Percentiles rank a stretch among this genome's conserved stretches.
Conservation (phyloP, 2,329 filamentous ascomycete genomes). For the Trichoderma breve region DNA sequence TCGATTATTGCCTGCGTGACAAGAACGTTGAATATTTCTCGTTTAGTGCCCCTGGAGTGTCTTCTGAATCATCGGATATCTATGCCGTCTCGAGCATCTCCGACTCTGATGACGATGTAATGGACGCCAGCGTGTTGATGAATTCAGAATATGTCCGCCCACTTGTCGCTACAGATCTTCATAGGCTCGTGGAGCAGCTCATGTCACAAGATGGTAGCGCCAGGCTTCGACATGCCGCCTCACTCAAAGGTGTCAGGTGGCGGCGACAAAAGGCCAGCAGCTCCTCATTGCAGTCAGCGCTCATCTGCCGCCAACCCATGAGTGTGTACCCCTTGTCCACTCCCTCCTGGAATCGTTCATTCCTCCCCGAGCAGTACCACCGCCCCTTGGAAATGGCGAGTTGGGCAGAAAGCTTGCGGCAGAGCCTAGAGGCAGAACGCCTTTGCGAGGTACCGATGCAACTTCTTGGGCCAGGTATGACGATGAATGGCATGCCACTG, state of each 20-base stretch:
- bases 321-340: background rate
- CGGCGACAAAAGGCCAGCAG: slow-evolving; percentile 40
- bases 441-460: slow-evolving; percentile 21
- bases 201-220: slow-evolving; percentile 76
- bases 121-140: slow-evolving; percentile 95
- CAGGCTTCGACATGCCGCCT: slow-evolving; percentile 78
- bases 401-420: slow-evolving; percentile 39
- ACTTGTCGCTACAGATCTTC: slow-evolving; percentile 71
- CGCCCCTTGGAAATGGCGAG: slow-evolving; percentile 35
- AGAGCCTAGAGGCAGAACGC: slow-evolving; percentile 37
- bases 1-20: slow-evolving; percentile 55
- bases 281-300: slow-evolving; percentile 18
- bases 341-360: slow-evolving; percentile 20
- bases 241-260: slow-evolving; percentile 78
- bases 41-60: slow-evolving; percentile 46
- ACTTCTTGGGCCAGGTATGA: background rate
- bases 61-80: slow-evolving; percentile 43
- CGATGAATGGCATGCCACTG: slow-evolving; percentile 17
- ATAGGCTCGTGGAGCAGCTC: slow-evolving; percentile 65
- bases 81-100: slow-evolving; percentile 77
- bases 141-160: slow-evolving; percentile 85
- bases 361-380: slow-evolving; percentile 29
- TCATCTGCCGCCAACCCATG: slow-evolving; percentile 21
- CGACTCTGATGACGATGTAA: slow-evolving; percentile 70
- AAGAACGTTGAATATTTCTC: slow-evolving; percentile 64